phyloP scores from a whole-genome alignment of 352 stramenopile genomes.

The Phytophthora syringae region DNA sequence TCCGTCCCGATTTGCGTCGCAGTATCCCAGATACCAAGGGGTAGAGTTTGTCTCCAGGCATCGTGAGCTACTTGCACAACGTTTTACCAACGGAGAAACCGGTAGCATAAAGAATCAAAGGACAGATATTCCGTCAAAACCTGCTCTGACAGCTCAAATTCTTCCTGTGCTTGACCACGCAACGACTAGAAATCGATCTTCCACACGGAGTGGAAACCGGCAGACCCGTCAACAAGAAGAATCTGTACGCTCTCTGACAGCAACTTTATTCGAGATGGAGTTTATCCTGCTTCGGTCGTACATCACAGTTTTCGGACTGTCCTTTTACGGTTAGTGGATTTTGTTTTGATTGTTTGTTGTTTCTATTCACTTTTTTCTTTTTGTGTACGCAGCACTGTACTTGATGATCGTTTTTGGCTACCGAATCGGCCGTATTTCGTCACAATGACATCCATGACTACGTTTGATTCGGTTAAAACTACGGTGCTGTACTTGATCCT shows the following conservation, averaged over 20 bases:
- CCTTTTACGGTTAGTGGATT: conserved; percentile 28
- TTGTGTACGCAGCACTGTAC: conserved; percentile 24
- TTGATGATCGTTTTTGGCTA: conserved; percentile 25
- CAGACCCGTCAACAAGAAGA: too few relatives aligned
- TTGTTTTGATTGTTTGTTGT: not conserved
- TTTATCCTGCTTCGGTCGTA: conserved; percentile 37
- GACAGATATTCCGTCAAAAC: too few relatives aligned
- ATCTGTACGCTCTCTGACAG: conserved; percentile 17
- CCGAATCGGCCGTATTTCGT: conserved; percentile 34
- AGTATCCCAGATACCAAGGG: conserved; percentile 14
- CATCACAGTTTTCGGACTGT: conserved; percentile 29
- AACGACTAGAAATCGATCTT: too few relatives aligned
- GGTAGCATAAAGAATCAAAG: too few relatives aligned
- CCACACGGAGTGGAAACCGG: too few relatives aligned
- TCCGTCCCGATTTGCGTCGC: conserved; percentile 15
- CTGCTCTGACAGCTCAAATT: not conserved
- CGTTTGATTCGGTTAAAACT: conserved; percentile 4
- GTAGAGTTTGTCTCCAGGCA: conserved; percentile 1
- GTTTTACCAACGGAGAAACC: too few relatives aligned
- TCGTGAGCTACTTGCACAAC: not conserved
- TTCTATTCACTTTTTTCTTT: not conserved
- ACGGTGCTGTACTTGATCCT: conserved; percentile 17
- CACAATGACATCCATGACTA: conserved; percentile 29
- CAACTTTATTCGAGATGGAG: conserved; percentile 30
- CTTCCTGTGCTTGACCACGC: not conserved